These are phyloP conservation scores for Coniochaeta ligniaria DNA, from an alignment of 2,329 filamentous ascomycete species.

Conservation along the genomic window DNA sequence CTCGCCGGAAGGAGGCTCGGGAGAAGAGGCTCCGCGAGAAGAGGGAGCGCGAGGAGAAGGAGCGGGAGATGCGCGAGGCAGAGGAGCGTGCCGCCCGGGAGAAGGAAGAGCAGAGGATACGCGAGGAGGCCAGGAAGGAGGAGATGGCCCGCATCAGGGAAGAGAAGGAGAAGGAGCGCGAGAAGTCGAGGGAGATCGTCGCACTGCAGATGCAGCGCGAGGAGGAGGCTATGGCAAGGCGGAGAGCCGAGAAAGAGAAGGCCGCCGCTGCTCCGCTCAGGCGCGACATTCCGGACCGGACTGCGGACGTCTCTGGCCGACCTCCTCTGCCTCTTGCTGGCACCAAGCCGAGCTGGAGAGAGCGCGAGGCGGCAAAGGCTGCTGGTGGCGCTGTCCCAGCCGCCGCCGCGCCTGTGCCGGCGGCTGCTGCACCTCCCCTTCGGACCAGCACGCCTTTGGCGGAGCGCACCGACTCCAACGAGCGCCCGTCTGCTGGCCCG, in stretches of 20 bases:
- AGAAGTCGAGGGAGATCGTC: slow-evolving; percentile 60
- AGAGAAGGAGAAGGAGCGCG: slow-evolving; percentile 56
- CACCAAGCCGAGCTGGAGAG: slow-evolving; percentile 63
- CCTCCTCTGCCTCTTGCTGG: slow-evolving; percentile 56
- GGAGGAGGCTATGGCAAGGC: slow-evolving; percentile 77
- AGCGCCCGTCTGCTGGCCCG: slow-evolving; percentile 37
- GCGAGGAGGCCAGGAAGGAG: slow-evolving; percentile 72
- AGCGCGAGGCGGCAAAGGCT: slow-evolving; percentile 53
- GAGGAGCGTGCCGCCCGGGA: slow-evolving; percentile 76
- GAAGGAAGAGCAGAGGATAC: slow-evolving; percentile 75
- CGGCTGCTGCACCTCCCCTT: slow-evolving; percentile 19
- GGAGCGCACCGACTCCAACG: slow-evolving; percentile 35
- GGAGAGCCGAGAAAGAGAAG: slow-evolving; percentile 54
- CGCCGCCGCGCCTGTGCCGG: slow-evolving; percentile 18
- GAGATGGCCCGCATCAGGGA: slow-evolving; percentile 62
- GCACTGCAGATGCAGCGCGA: slow-evolving; percentile 73
- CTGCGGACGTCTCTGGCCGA: slow-evolving; percentile 39
- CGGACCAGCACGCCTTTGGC: slow-evolving; percentile 21
- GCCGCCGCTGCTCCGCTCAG: slow-evolving; percentile 19
- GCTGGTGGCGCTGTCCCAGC: slow-evolving; percentile 24
- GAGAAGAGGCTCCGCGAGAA: slow-evolving; percentile 79
- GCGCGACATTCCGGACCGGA: slow-evolving; percentile 9
- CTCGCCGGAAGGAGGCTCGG: slow-evolving; percentile 80
- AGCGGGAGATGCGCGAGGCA: slow-evolving; percentile 71
- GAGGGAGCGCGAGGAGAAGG: slow-evolving; percentile 76